Percentiles rank a stretch among this genome's conserved stretches.
These are phyloP conservation scores for Pestalotiopsis sp. DNA, from an alignment of 2,329 filamentous ascomycete species.

Conservation along the genomic window DNA sequence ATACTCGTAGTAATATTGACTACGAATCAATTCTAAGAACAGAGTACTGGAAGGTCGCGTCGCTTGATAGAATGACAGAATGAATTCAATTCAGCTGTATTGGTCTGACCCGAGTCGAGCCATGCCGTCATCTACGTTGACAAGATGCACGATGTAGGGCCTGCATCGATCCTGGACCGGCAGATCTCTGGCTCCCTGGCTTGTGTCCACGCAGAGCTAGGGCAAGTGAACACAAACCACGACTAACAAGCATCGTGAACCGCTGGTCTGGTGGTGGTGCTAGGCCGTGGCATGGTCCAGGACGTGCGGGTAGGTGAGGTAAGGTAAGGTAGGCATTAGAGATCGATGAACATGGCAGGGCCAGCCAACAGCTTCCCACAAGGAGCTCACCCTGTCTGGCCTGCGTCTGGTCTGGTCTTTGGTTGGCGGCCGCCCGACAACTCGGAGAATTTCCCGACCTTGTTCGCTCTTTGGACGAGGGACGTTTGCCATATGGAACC, in stretches of 20 bases:
- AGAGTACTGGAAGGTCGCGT: too few relatives aligned
- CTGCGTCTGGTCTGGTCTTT: neutral
- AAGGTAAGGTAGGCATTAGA: neutral
- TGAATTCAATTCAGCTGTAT: neutral
- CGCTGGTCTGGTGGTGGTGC: neutral
- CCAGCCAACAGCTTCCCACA: neutral
- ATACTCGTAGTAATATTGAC: too few relatives aligned
- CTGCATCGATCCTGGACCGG: constrained; percentile 14
- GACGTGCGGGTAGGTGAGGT: neutral
- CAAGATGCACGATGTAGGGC: constrained; percentile 7
- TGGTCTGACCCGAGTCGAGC: neutral
- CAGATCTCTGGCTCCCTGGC: constrained; percentile 12
- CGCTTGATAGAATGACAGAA: neutral
- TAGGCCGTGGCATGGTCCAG: constrained; percentile 1
- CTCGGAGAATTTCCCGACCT: constrained; percentile 15
- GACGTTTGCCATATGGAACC: constrained; percentile 2
- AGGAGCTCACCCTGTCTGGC: constrained; percentile 6
- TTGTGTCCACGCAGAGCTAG: neutral
- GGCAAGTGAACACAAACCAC: neutral
- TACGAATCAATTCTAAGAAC: too few relatives aligned
- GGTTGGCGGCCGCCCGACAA: neutral
- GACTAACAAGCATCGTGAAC: constrained; percentile 9
- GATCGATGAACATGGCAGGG: neutral
- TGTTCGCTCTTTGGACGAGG: neutral
- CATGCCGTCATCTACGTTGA: neutral